Evolutionary conservation across 768 basidiomycete species (phyloP), one percentile per base, ranked within the genome.

Genomic region (Tricholoma sp.): DNA sequence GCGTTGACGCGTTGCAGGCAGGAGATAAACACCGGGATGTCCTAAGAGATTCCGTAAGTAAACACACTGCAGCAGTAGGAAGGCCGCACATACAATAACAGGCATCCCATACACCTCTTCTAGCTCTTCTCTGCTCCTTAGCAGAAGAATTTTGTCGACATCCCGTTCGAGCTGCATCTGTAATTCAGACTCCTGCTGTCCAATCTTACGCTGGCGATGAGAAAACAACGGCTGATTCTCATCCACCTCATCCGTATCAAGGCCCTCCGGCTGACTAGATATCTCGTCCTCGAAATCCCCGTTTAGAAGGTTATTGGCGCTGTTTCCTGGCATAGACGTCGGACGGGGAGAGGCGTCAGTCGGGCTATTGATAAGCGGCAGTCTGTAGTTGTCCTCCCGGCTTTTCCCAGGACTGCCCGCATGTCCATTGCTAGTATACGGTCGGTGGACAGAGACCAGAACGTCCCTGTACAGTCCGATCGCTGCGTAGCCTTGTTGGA

Each of bases 91-190:
- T 68, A 91, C 89, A 47, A 93, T 83, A 37, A 87, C 76, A 2
- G 91, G 87, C n/a, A 88, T 69, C 1, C 91, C 91, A 63, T 90
- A 92, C 5, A 91, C 77, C 50, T 84, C 82, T 65, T 92, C 91
- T 37, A 94, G 69, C 57, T 93, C 91, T 65, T 89, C 85, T 41
- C 90, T 74, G 17, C 75, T 77, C 63, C 85, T 86, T 53, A 89
- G 67, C 1, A 76, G 73, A 39, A 89, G 66, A 20, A 93, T 70
- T 65, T 81, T 75, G 28, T 89, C 84, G 33, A 92, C 71, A 65
- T 91, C 87, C 41, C 76, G 72, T 57, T 89, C 85, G 32, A 89
- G 76, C 55, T 80, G 81, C 36, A 61, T 47, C 54, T 70, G 56
- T 17, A 52, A 12, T n/a, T 53, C 48, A 15, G 13, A 45, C 9